Percentiles rank a stretch among this genome's conserved stretches.
phyloP scores from a whole-genome alignment of 208 protist species.

The Porcisia deanei region DNA sequence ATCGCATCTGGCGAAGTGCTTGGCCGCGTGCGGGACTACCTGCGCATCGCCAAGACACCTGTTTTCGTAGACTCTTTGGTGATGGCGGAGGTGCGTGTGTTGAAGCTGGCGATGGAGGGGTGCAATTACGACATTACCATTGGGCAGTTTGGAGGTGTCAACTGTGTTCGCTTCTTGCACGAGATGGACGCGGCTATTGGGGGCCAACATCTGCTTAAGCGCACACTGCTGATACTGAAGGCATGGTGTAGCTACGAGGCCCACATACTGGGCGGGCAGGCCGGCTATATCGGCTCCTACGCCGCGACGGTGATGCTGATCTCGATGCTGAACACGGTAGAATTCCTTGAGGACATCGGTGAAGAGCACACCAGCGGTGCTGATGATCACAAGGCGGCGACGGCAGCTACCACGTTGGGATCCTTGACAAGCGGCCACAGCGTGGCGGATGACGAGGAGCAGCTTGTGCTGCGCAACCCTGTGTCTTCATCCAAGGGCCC shows the following conservation, averaged over 20 bases:
- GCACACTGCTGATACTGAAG: conserved; percentile 90
- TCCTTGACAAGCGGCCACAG: neutral
- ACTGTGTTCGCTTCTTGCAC: conserved; percentile 89
- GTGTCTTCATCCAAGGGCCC: conserved; percentile 18
- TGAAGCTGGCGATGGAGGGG: conserved; percentile 91
- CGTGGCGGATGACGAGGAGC: neutral
- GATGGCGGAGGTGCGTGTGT: conserved; percentile 79
- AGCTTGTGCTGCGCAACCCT: conserved; percentile 14
- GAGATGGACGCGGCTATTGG: conserved; percentile 86
- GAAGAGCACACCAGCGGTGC: neutral
- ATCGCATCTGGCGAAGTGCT: conserved; percentile 75
- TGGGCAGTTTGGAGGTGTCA: conserved; percentile 89
- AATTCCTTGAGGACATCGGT: conserved; percentile 81
- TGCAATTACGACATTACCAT: conserved; percentile 89
- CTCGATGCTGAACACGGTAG: conserved; percentile 84
- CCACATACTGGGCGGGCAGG: conserved; percentile 87
- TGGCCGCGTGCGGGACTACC: conserved; percentile 61
- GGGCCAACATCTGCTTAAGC: conserved; percentile 86
- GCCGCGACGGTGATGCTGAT: conserved; percentile 92
- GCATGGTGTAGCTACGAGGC: conserved; percentile 92
- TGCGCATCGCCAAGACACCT: conserved; percentile 46
- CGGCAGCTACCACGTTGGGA: neutral
- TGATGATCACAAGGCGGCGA: neutral
- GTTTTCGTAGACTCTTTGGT: conserved; percentile 81
- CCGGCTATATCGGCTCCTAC: conserved; percentile 91